A percentile compares a stretch with the other conserved stretches of the same genome.
Evolutionary conservation across 2,329 filamentous ascomycete genomes (phyloP).

Genomic region (Clarireedia homoeocarpa): DNA sequence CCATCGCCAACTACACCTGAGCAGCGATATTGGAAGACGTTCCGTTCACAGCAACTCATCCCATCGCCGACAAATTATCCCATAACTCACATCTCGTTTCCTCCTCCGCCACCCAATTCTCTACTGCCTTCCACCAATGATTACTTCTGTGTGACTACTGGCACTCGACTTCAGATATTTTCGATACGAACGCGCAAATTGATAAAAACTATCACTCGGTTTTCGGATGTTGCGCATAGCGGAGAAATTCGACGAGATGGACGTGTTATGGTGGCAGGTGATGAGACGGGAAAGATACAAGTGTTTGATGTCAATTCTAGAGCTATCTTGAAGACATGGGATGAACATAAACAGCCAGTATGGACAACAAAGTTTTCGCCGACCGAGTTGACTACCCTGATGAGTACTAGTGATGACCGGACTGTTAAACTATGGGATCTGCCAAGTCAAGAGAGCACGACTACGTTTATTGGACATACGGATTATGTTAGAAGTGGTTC

Average conservation of each 20-base stretch:
- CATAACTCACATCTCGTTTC: slow-evolving; percentile 83
- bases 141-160: slow-evolving; percentile 88
- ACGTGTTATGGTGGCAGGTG: slow-evolving; percentile 80
- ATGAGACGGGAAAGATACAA: slow-evolving; percentile 86
- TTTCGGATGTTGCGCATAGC: slow-evolving; percentile 83
- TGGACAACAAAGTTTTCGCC: slow-evolving; percentile 92
- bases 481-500: slow-evolving; percentile 87
- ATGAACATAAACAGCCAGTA: slow-evolving; percentile 86
- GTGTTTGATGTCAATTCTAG: slow-evolving; percentile 88
- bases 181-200: slow-evolving; percentile 87
- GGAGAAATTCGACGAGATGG: slow-evolving; percentile 86
- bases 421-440: slow-evolving; percentile 94
- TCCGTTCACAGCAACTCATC: slow-evolving; percentile 84
- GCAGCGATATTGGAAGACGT: slow-evolving; percentile 92
- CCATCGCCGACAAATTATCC: slow-evolving; percentile 70
- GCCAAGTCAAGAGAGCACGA: slow-evolving; percentile 66
- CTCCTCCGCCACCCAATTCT: slow-evolving; percentile 37
- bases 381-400: slow-evolving; percentile 72
- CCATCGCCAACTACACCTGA: slow-evolving; percentile 81
- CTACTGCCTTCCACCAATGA: slow-evolving; percentile 45
- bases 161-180: slow-evolving; percentile 87
- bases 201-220: slow-evolving; percentile 88
- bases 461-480: slow-evolving; percentile 75
- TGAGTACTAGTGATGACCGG: slow-evolving; percentile 87
- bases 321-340: slow-evolving; percentile 92